Conservation (phyloP, 257 asterid genomes). For the Handroanthus guayacan region DNA sequence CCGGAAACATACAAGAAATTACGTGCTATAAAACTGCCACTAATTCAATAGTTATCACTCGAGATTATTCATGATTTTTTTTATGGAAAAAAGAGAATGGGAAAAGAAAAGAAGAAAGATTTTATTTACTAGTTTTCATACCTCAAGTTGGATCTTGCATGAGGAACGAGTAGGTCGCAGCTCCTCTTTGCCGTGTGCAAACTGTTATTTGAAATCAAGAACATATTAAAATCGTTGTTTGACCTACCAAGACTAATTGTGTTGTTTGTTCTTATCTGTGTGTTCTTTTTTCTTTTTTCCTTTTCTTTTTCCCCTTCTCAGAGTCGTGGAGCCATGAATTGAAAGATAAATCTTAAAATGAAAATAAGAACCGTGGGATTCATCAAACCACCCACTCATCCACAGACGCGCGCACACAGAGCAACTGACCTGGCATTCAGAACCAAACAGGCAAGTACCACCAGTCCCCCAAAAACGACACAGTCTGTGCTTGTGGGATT, state of each 20-base stretch:
- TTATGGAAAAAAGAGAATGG: neutral
- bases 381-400: too few species aligned
- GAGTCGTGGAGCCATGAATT: neutral
- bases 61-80: slow-evolving; percentile 11
- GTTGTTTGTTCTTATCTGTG: neutral
- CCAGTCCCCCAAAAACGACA: slow-evolving; percentile 57
- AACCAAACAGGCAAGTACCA: slow-evolving; percentile 59
- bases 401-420: neutral
- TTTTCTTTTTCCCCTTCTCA: neutral
- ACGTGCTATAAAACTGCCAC: slow-evolving; percentile 29
- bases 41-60: slow-evolving; percentile 11
- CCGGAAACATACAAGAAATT: slow-evolving; percentile 42
- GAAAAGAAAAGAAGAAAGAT: slow-evolving; percentile 12
- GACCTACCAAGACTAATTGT: slow-evolving; percentile 5
- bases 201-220: slow-evolving; percentile 46
- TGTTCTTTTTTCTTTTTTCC: neutral
- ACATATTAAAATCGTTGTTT: slow-evolving; percentile 22
- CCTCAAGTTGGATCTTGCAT: slow-evolving; percentile 63
- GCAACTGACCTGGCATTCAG: slow-evolving; percentile 64
- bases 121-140: slow-evolving; percentile 32
- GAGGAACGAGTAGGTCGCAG: slow-evolving; percentile 47
- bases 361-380: slow-evolving; percentile 31
- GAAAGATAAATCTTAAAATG: slow-evolving; percentile 10
- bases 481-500: slow-evolving; percentile 38
- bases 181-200: slow-evolving; percentile 68